Percentiles rank a stretch among this genome's conserved stretches.
Evolutionary conservation across 2,329 filamentous ascomycete species (phyloP).

Genomic region (Pseudocercospora musae): DNA sequence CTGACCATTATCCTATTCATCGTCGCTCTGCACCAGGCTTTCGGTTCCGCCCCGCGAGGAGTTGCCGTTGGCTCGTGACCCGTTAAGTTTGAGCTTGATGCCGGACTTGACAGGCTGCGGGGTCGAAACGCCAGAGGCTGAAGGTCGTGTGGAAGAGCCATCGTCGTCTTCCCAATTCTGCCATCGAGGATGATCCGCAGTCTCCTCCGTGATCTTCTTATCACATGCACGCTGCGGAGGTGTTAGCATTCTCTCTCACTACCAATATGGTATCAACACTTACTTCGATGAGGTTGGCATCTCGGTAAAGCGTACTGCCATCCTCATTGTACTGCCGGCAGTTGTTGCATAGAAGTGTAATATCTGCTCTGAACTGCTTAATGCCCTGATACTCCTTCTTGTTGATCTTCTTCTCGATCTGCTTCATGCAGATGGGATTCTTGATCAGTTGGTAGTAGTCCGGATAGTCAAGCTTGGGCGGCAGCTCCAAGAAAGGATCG

Average conservation of each 20-base stretch:
- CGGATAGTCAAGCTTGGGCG: slow-evolving; percentile 82
- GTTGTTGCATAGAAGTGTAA: slow-evolving; percentile 81
- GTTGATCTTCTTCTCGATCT: slow-evolving; percentile 92
- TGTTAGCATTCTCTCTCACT: slow-evolving; percentile 2
- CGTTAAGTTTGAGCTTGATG: slow-evolving; percentile 66
- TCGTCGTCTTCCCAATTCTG: slow-evolving; percentile 55
- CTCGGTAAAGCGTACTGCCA: slow-evolving; percentile 82
- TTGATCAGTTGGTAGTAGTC: slow-evolving; percentile 95
- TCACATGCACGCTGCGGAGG: slow-evolving; percentile 40
- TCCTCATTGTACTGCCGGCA: slow-evolving; percentile 97
- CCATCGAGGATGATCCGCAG: slow-evolving; percentile 54
- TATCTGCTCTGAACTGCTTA: slow-evolving; percentile 76
- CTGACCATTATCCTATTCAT: slow-evolving; percentile 41
- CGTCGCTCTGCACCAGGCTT: slow-evolving; percentile 51
- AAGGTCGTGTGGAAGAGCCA: slow-evolving; percentile 47
- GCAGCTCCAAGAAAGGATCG: slow-evolving; percentile 88
- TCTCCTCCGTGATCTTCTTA: slow-evolving; percentile 53
- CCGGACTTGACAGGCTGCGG: slow-evolving; percentile 53
- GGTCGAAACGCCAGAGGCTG: slow-evolving; percentile 57
- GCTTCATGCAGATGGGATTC: slow-evolving; percentile 91
- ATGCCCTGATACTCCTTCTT: slow-evolving; percentile 86
- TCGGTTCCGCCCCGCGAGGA: slow-evolving; percentile 40
- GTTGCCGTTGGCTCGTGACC: slow-evolving; percentile 43
- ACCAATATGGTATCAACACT: slow-evolving; percentile 36
- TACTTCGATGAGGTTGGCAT: slow-evolving; percentile 92